Percentiles rank a stretch among this genome's conserved stretches.
Conservation (phyloP, 768 basidiomycete species). For the Boletus rufocinnamomeus region DNA sequence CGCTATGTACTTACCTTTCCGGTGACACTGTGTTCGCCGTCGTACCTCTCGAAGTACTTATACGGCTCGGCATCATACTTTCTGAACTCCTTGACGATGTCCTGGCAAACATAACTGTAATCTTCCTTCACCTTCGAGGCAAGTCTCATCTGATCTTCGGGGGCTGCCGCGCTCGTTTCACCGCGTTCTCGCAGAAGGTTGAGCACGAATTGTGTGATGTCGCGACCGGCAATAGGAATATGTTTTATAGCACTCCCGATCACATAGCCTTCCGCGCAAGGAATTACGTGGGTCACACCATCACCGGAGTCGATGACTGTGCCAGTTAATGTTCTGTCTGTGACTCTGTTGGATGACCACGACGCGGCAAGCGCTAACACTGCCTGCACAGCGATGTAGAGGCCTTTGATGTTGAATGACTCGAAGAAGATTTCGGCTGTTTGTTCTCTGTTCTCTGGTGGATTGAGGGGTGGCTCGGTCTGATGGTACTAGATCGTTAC, state of each 20-base stretch:
- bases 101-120: slow-evolving; percentile 97
- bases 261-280: slow-evolving; percentile 95
- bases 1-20: slow-evolving; percentile 62
- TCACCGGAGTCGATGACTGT: slow-evolving; percentile 99
- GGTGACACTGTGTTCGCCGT: slow-evolving; percentile 92
- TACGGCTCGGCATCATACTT: slow-evolving; percentile 97
- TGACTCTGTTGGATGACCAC: slow-evolving; percentile 89
- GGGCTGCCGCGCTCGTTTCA: slow-evolving; percentile 86
- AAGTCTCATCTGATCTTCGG: slow-evolving; percentile 91
- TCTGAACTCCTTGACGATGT: slow-evolving; percentile 97
- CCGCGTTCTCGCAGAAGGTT: slow-evolving; percentile 95
- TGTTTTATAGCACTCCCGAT: slow-evolving; percentile 99
- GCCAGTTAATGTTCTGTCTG: slow-evolving; percentile 90
- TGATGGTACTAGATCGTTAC: slow-evolving; percentile 33
- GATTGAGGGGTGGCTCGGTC: slow-evolving; percentile 99
- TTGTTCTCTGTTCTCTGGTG: slow-evolving; percentile 98
- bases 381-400: slow-evolving; percentile 98
- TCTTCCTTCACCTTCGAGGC: slow-evolving; percentile 97
- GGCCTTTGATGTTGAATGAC: slow-evolving; percentile 98
- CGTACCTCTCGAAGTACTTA: slow-evolving; percentile 92
- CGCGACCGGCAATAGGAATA: slow-evolving; percentile 97
- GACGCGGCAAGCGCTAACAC: slow-evolving; percentile 97
- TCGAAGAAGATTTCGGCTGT: slow-evolving; percentile 99
- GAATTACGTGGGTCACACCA: slow-evolving; percentile 98
- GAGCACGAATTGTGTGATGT: slow-evolving; percentile 95